Conservation (phyloP, 2,329 filamentous ascomycete genomes). For the Penicillium palitans region DNA sequence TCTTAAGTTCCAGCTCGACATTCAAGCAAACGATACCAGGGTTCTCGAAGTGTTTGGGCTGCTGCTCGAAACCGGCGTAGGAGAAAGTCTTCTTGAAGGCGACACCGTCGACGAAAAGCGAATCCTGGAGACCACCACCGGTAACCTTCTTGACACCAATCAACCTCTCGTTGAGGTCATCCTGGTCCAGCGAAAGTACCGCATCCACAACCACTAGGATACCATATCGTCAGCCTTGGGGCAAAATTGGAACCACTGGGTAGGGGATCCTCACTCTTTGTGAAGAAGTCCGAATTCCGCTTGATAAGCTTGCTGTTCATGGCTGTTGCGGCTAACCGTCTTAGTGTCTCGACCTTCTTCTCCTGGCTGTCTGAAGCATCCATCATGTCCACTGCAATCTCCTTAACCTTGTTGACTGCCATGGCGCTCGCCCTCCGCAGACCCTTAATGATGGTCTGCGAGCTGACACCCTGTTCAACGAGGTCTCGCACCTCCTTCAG, state of each 20-base stretch:
- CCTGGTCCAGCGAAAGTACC: constrained; percentile 90
- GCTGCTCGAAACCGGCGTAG: constrained; percentile 98
- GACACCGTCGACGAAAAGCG: constrained; percentile 94
- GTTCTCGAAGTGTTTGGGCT: constrained; percentile 91
- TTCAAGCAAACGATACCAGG: constrained; percentile 97
- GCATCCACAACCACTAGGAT: constrained; percentile 90
- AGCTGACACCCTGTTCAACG: constrained; percentile 94
- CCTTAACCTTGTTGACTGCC: constrained; percentile 98
- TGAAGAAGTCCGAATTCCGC: constrained; percentile 95
- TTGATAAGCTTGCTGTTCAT: constrained; percentile 99
- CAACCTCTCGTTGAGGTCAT: constrained; percentile 95
- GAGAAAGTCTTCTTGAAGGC: constrained; percentile 99
- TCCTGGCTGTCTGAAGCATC: constrained; percentile 77
- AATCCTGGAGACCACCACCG: constrained; percentile 92
- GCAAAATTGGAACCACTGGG: constrained; percentile 1
- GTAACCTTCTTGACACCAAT: constrained; percentile 99
- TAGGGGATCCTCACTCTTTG: constrained; percentile 69
- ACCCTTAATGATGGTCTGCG: constrained; percentile 96
- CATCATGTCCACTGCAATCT: constrained; percentile 72
- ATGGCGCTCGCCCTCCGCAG: constrained; percentile 81
- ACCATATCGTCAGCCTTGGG: constrained; percentile 19
- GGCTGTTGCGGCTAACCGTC: constrained; percentile 87
- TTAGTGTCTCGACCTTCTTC: constrained; percentile 83
- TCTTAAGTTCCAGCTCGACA: constrained; percentile 97
- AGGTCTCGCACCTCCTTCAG: constrained; percentile 95